Conservation (phyloP, 352 stramenopile species). For the Halophytophthora polymorphica region DNA sequence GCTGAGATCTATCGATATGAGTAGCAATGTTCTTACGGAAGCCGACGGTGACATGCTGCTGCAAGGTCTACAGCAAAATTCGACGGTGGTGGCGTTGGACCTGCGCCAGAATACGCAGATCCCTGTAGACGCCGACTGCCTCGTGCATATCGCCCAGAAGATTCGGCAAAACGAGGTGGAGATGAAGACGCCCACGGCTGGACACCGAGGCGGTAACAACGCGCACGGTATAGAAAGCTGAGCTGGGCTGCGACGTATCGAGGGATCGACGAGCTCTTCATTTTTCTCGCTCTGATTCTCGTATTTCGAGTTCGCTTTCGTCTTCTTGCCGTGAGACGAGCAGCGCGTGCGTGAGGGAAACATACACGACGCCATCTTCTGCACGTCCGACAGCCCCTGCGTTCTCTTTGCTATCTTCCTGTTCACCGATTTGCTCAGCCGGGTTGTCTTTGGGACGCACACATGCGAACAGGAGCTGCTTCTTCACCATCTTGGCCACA, state of each 20-base stretch:
- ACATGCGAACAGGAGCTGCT: constrained; percentile 53
- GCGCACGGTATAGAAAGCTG: too few relatives aligned
- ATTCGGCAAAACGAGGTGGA: constrained; percentile 73
- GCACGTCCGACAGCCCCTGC: neutral
- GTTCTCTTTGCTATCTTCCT: neutral
- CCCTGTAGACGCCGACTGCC: constrained; percentile 44
- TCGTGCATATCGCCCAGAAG: constrained; percentile 70
- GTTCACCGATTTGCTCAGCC: neutral
- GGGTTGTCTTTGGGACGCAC: constrained; percentile 11
- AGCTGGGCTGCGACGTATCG: too few relatives aligned
- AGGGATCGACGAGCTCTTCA: neutral
- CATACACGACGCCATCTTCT: constrained; percentile 36
- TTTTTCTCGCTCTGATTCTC: neutral
- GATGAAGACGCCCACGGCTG: constrained; percentile 26
- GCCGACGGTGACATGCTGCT: constrained; percentile 53
- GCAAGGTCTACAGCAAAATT: constrained; percentile 62
- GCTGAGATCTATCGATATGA: constrained; percentile 78
- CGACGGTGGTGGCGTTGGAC: constrained; percentile 60
- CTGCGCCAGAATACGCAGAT: constrained; percentile 78
- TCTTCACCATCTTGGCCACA: constrained; percentile 76
- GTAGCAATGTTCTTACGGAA: constrained; percentile 73
- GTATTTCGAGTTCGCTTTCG: constrained; percentile 7
- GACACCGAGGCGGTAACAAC: constrained; percentile 6
- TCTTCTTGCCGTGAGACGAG: constrained; percentile 41
- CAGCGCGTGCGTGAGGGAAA: constrained; percentile 58